Conservation (phyloP, 139 green algal species). For the Chlorokybus atmophyticus region DNA sequence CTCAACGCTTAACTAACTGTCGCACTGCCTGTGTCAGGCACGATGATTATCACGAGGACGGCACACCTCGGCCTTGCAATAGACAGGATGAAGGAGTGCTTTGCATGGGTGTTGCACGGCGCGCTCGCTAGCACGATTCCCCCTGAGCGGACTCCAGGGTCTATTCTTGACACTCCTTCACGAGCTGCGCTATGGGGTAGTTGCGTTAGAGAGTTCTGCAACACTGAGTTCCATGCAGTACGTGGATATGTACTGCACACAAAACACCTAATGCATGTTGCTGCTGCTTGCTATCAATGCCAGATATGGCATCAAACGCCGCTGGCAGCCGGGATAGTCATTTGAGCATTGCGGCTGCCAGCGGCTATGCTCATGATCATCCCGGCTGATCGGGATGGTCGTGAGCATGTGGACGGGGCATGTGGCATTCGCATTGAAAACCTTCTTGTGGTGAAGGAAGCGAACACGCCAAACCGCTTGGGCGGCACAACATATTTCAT, state of each 20-base stretch:
- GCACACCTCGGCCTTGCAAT: slow-evolving; percentile 65
- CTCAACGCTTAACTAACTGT: too few species aligned
- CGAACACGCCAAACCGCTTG: slow-evolving; percentile 48
- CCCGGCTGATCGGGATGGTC: too few species aligned
- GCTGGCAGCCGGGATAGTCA: slow-evolving; percentile 27
- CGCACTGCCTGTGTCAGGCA: too few species aligned
- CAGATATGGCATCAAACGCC: slow-evolving; percentile 28
- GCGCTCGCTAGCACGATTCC: slow-evolving; percentile 50
- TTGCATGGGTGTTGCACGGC: slow-evolving; percentile 37
- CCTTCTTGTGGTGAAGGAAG: slow-evolving; percentile 58
- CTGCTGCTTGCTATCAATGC: slow-evolving; percentile 24
- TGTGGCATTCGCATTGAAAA: slow-evolving; percentile 98
- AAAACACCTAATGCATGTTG: too few species aligned
- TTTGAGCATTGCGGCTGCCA: too few species aligned
- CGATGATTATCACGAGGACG: slow-evolving; percentile 94
- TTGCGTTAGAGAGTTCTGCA: slow-evolving; percentile 92
- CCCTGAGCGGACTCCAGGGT: slow-evolving; percentile 58
- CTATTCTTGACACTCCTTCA: slow-evolving; percentile 68
- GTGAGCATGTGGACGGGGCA: slow-evolving; percentile 72
- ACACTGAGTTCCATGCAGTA: slow-evolving; percentile 86
- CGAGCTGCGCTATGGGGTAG: slow-evolving; percentile 64
- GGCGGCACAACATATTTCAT: slow-evolving; percentile 56
- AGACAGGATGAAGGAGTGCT: slow-evolving; percentile 14
- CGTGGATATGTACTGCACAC: too few species aligned
- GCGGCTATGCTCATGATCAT: too few species aligned